Evolutionary conservation across 2,329 filamentous ascomycete genomes (phyloP).

Genomic region (Verticillium zaregamsianum): DNA sequence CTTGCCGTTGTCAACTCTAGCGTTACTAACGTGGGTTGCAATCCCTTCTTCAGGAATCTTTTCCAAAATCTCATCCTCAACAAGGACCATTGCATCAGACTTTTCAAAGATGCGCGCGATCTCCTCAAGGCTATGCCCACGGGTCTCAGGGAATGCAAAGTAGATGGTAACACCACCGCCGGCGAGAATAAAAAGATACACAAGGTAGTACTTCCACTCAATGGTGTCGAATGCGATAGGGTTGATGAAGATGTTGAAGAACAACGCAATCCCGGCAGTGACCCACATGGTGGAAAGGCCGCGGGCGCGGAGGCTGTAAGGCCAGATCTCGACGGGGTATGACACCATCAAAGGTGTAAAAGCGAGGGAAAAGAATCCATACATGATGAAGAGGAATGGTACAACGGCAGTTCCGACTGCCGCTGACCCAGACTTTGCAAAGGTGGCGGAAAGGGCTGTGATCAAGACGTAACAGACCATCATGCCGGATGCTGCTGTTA

Average conservation of each 20-base stretch:
- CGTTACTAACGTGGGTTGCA: not conserved
- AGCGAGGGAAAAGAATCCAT: conserved; percentile 30
- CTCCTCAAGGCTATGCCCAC: conserved; percentile 34
- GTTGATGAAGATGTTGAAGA: conserved; percentile 30
- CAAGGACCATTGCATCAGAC: not conserved
- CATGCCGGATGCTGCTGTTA: conserved; percentile 13
- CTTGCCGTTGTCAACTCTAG: not conserved
- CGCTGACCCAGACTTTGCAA: conserved; percentile 9
- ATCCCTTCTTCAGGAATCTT: not conserved
- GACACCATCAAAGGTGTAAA: conserved; percentile 28
- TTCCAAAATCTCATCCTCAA: not conserved
- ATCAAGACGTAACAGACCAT: conserved; percentile 10
- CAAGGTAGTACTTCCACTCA: conserved; percentile 38
- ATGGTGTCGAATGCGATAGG: conserved; percentile 35
- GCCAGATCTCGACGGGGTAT: conserved; percentile 22
- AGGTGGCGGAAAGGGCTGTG: conserved; percentile 12
- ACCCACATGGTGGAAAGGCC: conserved; percentile 1
- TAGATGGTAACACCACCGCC: conserved; percentile 15
- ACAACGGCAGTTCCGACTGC: conserved; percentile 21
- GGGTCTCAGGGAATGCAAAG: conserved; percentile 24
- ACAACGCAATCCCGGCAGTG: conserved; percentile 2
- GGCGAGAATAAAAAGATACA: conserved; percentile 29
- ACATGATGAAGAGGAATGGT: conserved; percentile 32
- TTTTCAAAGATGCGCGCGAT: not conserved
- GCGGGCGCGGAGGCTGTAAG: conserved; percentile 11